Evolutionary conservation across 192 early-diverging fungal genomes (phyloP).

Genomic region (Diversispora eburnea): DNA sequence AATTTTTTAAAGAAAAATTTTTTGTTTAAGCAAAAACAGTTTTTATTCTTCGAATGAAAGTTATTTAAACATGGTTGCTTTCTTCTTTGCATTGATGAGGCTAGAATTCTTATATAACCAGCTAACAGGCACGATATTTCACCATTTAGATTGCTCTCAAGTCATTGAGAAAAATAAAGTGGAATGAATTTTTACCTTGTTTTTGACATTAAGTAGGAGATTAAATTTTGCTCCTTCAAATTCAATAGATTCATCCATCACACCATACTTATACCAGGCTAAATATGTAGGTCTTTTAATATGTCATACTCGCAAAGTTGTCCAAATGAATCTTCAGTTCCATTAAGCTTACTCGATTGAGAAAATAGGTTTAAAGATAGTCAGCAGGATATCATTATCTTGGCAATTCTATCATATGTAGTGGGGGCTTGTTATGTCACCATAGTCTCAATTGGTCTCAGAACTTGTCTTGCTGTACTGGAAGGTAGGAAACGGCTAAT

Average conservation of each 20-base stretch:
- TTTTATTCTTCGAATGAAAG: no score
- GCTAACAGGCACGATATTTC: background rate
- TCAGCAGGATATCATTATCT: no score
- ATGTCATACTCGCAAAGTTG: background rate
- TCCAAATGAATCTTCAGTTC: background rate
- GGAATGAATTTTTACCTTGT: background rate
- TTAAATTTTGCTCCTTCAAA: slow-evolving; percentile 3
- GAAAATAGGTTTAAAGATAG: background rate
- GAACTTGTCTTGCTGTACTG: no score
- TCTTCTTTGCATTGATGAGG: background rate
- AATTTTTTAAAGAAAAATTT: no score
- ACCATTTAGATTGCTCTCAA: no score
- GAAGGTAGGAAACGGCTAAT: background rate
- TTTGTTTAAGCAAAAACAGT: no score
- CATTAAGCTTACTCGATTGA: no score
- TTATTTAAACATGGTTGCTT: background rate
- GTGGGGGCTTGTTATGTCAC: no score
- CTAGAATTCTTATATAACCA: background rate
- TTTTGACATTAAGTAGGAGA: background rate
- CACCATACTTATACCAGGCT: background rate
- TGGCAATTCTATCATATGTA: no score
- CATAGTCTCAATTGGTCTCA: no score
- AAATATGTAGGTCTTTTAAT: no score
- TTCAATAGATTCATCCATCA: background rate
- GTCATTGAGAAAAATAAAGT: background rate